Base-by-base conservation (phyloP, 768 basidiomycete species). In the Pleurotus tuber-regium region DNA sequence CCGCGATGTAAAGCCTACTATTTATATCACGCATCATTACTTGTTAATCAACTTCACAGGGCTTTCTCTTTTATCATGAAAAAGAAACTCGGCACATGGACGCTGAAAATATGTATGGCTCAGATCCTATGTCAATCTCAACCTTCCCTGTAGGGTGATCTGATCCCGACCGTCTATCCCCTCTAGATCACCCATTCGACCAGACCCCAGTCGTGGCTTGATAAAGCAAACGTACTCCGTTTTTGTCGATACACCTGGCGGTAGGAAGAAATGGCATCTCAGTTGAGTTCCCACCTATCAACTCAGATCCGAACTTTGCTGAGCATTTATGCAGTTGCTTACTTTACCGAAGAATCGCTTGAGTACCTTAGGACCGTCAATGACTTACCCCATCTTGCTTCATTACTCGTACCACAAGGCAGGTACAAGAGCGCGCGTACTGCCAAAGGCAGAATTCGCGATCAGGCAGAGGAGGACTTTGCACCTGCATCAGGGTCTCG, bases 211-310 rank as follows among this genome's bases (percentile, higher is more conserved):
- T 44, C 66, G 66, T 52, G 70, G 72, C 40, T 72, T 91, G 29
- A 82, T 88, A 60, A 90, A 90, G 63, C 88, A 91, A 65, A 90
- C 88, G 0, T 91, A 89, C 59, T 89, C 87, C 4, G 87, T 88
- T 12, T 86, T 77, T 56, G 86, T 89, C 50, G 80, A 87, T 47
- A 85, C 82, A 12, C 65, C 78, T 33, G 72, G 73, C 36, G 87
- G 87, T 29, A 80, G 82, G 59, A 77, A 84, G 53, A 91, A 91
- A 63, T 90, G 88, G 88, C 88, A 91, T 61, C 73, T 91, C 14
- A 89, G 88, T 48, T 88, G 61, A 53, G 83, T 66, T 31, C 50
- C 40, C 24, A 33, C 47, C 16, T 38, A n/a, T 50, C 31, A 40
- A 49, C 35, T 30, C 18, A 9, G 16, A 64, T 65, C 42, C 67